phyloP scores from a whole-genome alignment of 2,329 filamentous ascomycete species.

The Trichoderma sp. region DNA sequence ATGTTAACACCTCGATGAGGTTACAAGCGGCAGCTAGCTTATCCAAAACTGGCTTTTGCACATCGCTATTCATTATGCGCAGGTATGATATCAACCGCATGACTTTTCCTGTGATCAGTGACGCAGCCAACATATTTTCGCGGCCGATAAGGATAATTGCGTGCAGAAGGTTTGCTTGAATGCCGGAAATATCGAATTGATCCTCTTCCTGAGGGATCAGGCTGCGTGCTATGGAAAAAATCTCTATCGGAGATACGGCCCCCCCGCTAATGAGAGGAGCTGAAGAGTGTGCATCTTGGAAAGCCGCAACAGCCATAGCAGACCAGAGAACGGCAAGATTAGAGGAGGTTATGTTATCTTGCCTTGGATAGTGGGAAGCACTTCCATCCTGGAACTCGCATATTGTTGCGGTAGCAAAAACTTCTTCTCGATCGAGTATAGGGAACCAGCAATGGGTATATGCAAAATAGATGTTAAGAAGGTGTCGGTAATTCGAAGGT shows the following conservation, averaged over 20 bases:
- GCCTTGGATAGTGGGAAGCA: not conserved
- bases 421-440: slow-evolving; percentile 8
- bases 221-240: slow-evolving; percentile 10
- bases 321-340: slow-evolving; percentile 21
- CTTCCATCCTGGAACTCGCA: not conserved
- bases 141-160: slow-evolving; percentile 13
- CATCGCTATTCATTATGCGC: not conserved
- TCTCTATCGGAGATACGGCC: not conserved
- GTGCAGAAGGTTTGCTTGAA: slow-evolving; percentile 20
- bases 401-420: not conserved
- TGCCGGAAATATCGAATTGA: not conserved
- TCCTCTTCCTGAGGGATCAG: slow-evolving; percentile 13
- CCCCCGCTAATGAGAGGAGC: not conserved
- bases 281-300: slow-evolving; percentile 19
- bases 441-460: slow-evolving; percentile 24
- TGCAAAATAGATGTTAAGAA: slow-evolving; percentile 19
- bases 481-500: not conserved
- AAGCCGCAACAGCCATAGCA: slow-evolving; percentile 12
- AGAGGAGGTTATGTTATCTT: not conserved
- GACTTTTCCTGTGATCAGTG: slow-evolving; percentile 1
- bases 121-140: slow-evolving; percentile 9
- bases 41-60: not conserved
- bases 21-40: slow-evolving; percentile 14
- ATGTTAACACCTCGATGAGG: slow-evolving; percentile 6
- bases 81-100: slow-evolving; percentile 7